Percentiles rank a stretch among this genome's conserved stretches.
phyloP scores from a whole-genome alignment of 345 rosid species.

The Noccaea bulbosa region DNA sequence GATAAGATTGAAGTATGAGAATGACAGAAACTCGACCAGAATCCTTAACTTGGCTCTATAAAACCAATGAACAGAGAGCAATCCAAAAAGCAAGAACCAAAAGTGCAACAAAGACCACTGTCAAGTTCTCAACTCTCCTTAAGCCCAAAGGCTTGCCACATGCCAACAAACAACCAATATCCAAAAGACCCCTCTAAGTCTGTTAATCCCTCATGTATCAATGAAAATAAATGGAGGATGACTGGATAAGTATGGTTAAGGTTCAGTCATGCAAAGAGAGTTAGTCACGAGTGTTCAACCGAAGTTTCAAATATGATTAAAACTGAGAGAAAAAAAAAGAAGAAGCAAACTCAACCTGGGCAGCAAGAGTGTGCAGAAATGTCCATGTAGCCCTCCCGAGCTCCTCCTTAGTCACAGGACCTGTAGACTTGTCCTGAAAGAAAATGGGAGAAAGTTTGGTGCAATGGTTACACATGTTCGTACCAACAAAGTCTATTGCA shows the following conservation, averaged over 20 bases:
- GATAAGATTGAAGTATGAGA: not conserved
- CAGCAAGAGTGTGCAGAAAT: constrained; percentile 92
- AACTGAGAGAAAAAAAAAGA: too few relatives aligned
- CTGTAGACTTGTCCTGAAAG: constrained; percentile 58
- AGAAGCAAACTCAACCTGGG: constrained; percentile 66
- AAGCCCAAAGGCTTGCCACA: not conserved
- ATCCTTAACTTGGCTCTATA: not conserved
- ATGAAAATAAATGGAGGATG: not conserved
- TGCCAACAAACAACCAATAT: constrained; percentile 3
- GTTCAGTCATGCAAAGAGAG: constrained; percentile 6
- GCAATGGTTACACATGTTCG: not conserved
- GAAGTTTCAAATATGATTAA: not conserved
- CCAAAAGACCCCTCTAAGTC: not conserved
- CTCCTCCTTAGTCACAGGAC: constrained; percentile 86
- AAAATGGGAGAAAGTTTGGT: constrained; percentile 7
- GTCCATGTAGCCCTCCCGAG: constrained; percentile 98
- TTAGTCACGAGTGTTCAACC: not conserved
- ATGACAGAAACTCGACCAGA: not conserved
- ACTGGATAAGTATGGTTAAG: constrained; percentile 3
- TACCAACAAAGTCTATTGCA: constrained; percentile 16
- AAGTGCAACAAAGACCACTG: constrained; percentile 1
- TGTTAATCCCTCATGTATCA: not conserved
- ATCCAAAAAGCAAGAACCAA: not conserved
- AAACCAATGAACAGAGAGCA: constrained; percentile 18
- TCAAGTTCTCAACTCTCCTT: not conserved